Evolutionary conservation across 108 stramenopile species (phyloP).

Genomic region (Phaeodactylum tricornutum): DNA sequence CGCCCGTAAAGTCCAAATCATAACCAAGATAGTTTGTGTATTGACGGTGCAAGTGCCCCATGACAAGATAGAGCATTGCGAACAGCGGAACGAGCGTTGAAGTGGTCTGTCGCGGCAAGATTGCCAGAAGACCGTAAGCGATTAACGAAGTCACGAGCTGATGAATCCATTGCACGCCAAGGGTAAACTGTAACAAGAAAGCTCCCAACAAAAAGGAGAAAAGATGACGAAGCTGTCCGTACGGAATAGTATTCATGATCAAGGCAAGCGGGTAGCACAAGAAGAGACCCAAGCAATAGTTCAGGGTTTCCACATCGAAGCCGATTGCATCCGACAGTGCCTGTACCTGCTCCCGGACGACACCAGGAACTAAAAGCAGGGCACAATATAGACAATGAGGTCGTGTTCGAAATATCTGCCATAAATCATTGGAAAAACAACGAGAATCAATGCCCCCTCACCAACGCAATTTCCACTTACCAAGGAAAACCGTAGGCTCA

Average conservation of each 20-base stretch:
- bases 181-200: constrained; percentile 83
- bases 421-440: no score
- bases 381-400: background rate
- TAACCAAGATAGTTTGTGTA: constrained; percentile 95
- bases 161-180: constrained; percentile 95
- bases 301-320: constrained; percentile 79
- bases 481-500: constrained; percentile 71
- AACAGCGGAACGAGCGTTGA: constrained; percentile 78
- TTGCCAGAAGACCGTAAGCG: constrained; percentile 77
- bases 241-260: constrained; percentile 75
- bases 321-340: constrained; percentile 61
- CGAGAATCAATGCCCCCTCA: no score
- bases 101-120: constrained; percentile 58
- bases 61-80: constrained; percentile 80
- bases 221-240: constrained; percentile 71
- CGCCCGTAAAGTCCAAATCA: constrained; percentile 94
- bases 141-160: constrained; percentile 82
- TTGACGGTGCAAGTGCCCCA: constrained; percentile 88
- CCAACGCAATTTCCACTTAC: no score
- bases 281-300: constrained; percentile 77
- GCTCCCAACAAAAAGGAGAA: constrained; percentile 86
- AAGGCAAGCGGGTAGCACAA: constrained; percentile 84
- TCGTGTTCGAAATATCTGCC: no score
- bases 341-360: constrained; percentile 46
- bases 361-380: constrained; percentile 47